A percentile compares a stretch with the other conserved stretches of the same genome.
These are phyloP conservation scores for Verticillium albo-atrum DNA, from an alignment of 2,329 filamentous ascomycete species.

Conservation along the genomic window DNA sequence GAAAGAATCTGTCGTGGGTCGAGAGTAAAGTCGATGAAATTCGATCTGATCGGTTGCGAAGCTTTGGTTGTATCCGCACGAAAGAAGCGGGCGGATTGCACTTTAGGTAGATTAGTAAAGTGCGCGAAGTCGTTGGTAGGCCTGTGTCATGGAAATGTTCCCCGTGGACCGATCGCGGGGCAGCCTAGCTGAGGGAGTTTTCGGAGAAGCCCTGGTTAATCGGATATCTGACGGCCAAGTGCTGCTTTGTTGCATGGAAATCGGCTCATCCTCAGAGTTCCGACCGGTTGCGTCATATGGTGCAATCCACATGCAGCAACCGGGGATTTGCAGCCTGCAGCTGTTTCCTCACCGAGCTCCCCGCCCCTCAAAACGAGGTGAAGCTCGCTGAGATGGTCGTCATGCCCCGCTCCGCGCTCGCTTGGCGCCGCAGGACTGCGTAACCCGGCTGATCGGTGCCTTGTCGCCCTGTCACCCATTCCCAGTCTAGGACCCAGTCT, in stretches of 20 bases:
- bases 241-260: background rate
- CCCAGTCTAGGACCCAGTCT: background rate
- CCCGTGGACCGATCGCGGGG: slow-evolving; percentile 8
- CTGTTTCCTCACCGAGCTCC: background rate
- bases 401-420: background rate
- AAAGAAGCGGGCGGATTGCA: slow-evolving; percentile 9
- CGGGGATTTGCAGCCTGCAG: background rate
- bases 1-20: background rate
- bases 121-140: background rate
- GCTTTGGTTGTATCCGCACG: slow-evolving; percentile 4
- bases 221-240: background rate
- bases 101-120: background rate
- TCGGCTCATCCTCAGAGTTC: background rate
- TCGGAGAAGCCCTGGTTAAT: slow-evolving; percentile 4
- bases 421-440: background rate
- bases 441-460: background rate
- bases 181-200: slow-evolving; percentile 12
- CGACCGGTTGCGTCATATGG: slow-evolving; percentile 6
- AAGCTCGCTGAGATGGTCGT: background rate
- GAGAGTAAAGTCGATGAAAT: background rate
- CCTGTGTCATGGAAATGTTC: background rate
- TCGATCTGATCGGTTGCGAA: background rate
- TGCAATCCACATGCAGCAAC: slow-evolving; percentile 2
- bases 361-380: background rate
- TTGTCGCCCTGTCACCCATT: background rate